Evolutionary conservation across 192 early-diverging fungal species (phyloP), one percentile per base, ranked within the genome.

Genomic region (Rhizophagus clarus): DNA sequence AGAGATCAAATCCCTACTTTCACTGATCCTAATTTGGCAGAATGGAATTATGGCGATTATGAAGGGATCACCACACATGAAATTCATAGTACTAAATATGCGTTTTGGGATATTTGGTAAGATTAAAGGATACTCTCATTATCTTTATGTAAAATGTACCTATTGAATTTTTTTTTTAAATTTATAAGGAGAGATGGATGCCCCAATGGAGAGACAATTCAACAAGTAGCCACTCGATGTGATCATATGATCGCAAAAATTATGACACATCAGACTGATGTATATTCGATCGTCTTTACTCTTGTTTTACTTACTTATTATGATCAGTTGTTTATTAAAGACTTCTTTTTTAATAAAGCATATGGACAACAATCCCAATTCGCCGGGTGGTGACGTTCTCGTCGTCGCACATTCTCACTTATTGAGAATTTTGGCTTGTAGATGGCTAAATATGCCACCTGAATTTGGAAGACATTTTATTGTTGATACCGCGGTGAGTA

Each of bases 31-130:
- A 45, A 85, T 29, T 72, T 87, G 14, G 40, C 62, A 22, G 86
- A 87, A 74, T 87, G 86, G 86, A 70, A 87, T 66, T 87, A 85
- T 72, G 86, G 86, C 12, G 84, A 87, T 66, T 87, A 85, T 31
- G 86, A 87, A 68, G 83, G 86, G 12, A 74, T 85, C 0, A 87
- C 86, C 4, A 87, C 84, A 8, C 80, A 82, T 51, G 83, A 87
- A 70, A 87, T 87, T 72, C 79, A 85, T 75, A 75, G 49, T 34
- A 61, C 20, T 14, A 75, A n/a, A 42, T 71, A 71, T 40, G 73
- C 51, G 31, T 75, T 75, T 34, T 75, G 73, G 73, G 73, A 75
- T 28, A 22, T 75, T 20, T 75, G 73, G 73, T 75, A 28, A 71
- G 22, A 29, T 29, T 28, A 31, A 80, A 32, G 77, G 81, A 4